phyloP scores from a whole-genome alignment of 139 green algal species.

The Mesotaenium endlicherianum region DNA sequence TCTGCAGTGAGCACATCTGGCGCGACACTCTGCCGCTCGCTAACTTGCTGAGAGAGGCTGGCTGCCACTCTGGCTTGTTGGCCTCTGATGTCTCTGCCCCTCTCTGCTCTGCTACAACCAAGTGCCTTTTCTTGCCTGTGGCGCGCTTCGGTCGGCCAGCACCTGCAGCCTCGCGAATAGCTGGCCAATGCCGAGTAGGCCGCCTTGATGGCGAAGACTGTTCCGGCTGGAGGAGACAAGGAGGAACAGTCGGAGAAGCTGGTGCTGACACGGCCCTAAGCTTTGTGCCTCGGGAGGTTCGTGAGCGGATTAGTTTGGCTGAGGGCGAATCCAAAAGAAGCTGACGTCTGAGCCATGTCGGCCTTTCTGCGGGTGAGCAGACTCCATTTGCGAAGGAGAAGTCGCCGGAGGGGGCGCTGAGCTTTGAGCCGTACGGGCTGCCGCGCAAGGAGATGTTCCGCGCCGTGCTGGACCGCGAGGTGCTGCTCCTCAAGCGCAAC shows the following conservation, averaged over 20 bases:
- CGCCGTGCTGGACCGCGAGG: slow-evolving; percentile 49
- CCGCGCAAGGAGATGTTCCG: slow-evolving; percentile 35
- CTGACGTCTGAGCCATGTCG: neutral
- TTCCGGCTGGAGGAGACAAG: neutral
- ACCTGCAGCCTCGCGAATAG: too few relatives aligned
- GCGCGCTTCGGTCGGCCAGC: too few relatives aligned
- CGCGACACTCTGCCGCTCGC: neutral
- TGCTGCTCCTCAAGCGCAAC: slow-evolving; percentile 54
- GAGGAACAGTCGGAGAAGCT: neutral
- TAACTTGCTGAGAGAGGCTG: neutral
- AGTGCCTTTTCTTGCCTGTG: too few relatives aligned
- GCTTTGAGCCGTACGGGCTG: neutral
- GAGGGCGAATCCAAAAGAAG: too few relatives aligned
- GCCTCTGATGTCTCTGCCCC: too few relatives aligned
- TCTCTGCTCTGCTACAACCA: too few relatives aligned
- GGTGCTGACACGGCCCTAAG: neutral
- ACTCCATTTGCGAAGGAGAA: neutral
- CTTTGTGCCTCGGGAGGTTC: neutral
- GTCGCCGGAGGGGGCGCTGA: neutral
- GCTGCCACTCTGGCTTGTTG: neutral
- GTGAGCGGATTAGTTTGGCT: neutral
- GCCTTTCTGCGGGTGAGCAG: neutral
- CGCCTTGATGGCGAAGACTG: neutral
- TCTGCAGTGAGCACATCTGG: too few relatives aligned
- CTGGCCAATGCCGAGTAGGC: neutral